Evolutionary conservation across 2,329 filamentous ascomycete genomes (phyloP), one percentile per base, ranked within the genome.

Genomic region (Pezicula radicicola): DNA sequence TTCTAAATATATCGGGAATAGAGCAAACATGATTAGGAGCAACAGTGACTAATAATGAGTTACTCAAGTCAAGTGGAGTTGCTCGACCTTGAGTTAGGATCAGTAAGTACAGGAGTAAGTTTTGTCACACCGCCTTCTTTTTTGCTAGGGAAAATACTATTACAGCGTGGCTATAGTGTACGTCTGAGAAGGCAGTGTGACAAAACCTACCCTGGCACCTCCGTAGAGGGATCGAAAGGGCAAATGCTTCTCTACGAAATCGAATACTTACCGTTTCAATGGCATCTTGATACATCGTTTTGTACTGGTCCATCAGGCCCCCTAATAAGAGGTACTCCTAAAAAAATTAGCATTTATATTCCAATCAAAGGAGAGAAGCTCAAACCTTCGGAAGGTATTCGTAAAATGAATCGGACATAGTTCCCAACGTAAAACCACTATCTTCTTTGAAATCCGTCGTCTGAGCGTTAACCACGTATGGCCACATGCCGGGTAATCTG

Each of bases 381-480:
- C 74, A 72, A 53, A 86, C 76, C 65, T 89, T 70, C 0, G 78
- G 74, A 56, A 88, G 77, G 64, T 91, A 92, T 61, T 83, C 80
- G 56, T 81, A 83, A 3, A 79, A 65, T 13, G 78, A 81, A 61
- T 82, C 79, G 4, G 76, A 72, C 72, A 77, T 76, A 39, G 73
- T 78, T 41, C 79, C 79, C 7, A 81, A 69, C 0, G 74, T 74
- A 53, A 80, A 81, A 33, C 76, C 68, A 56, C 86, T 75, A 46
- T 77, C 69, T 6, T 51, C 57, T 15, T 81, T 80, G 30, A 88
- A 73, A 13, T 84, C 72, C 5, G 83, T 82, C 1, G 78, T 79
- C 58, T 69, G 65, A 1, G 66, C 68, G 55, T 81, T 72, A 16
- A 85, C 66, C 8, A 72, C 63, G 1, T 79, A 67, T 0, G 83